phyloP scores from a whole-genome alignment of 305 asterid genomes.

The Stenogyne calaminthoides region DNA sequence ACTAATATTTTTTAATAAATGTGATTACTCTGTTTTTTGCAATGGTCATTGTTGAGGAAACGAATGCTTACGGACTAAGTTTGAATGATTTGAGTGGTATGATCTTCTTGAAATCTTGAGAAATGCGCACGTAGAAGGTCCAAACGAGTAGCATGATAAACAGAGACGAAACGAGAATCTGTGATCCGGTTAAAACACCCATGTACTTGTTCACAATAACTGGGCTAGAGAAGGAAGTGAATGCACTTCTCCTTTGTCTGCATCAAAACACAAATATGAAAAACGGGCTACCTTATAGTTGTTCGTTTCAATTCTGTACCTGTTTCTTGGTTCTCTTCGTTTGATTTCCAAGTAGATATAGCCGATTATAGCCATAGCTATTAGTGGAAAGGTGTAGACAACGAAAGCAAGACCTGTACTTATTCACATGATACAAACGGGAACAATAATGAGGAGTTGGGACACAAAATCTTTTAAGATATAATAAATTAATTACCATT shows the following conservation, averaged over 20 bases:
- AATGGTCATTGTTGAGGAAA: not conserved
- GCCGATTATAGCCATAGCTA: slow-evolving; percentile 63
- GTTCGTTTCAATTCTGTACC: slow-evolving; percentile 37
- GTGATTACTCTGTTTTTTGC: not conserved
- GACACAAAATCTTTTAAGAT: slow-evolving; percentile 8
- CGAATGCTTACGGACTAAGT: slow-evolving; percentile 54
- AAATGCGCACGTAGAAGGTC: slow-evolving; percentile 71
- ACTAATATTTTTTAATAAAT: too few species aligned
- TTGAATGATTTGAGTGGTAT: slow-evolving; percentile 54
- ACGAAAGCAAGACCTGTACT: slow-evolving; percentile 67
- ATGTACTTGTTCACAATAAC: slow-evolving; percentile 46
- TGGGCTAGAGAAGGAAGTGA: slow-evolving; percentile 52
- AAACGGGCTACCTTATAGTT: not conserved
- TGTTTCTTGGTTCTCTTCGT: slow-evolving; percentile 35
- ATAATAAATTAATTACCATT: slow-evolving; percentile 41
- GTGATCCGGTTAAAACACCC: slow-evolving; percentile 66
- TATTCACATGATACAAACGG: not conserved
- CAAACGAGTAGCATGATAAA: slow-evolving; percentile 59
- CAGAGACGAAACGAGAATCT: slow-evolving; percentile 56
- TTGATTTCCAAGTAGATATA: slow-evolving; percentile 59
- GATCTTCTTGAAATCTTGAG: slow-evolving; percentile 72
- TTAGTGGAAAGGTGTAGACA: slow-evolving; percentile 66
- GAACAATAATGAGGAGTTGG: not conserved
- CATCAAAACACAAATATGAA: slow-evolving; percentile 18
- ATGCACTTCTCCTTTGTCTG: slow-evolving; percentile 53